Evolutionary conservation across 2,329 filamentous ascomycete species (phyloP), one percentile per base, ranked within the genome.

Genomic region (Penicillium polonicum): DNA sequence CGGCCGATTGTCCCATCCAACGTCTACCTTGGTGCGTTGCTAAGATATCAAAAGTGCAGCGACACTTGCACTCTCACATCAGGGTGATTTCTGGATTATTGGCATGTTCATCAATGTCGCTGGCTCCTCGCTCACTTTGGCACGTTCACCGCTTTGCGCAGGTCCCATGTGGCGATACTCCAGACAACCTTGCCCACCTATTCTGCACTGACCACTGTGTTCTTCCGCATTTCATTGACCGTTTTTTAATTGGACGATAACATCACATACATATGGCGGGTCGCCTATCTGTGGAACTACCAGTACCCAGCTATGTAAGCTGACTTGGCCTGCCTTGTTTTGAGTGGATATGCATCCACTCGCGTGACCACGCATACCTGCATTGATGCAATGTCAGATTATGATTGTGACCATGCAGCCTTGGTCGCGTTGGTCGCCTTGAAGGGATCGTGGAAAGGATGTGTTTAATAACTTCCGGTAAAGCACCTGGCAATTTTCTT

Each of bases 241-340:
- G 80, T 83, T 67, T 85, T 83, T 67, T 85, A 82, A 70, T 87
- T 86, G 3, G 81, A 79, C 35, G 75, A 76, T 78, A 87, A 87
- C 80, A 87, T 84, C 29, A 87, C 80, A 65, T 85, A 85, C 29
- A 33, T 13, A 13, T 33, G 31, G 31, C 0, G 84, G 84, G 84
- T 84, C 66, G 85, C 83, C 87, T 33, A 82, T 85, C 0, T 86
- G 70, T 82, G 85, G 77, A 87, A 87, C 70, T 87, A 84, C 0
- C 75, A 80, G 72, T 83, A 87, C 0, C 84, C 84, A 0, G 84
- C 84, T 2, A 12, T 31, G 29, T 33, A 87, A 78, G 62, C 86
- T 86, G 67, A 82, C 75, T 48, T 72, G 66, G 58, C 80, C 79
- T 7, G 69, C 62, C 17, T 70, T 66, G n/a, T 79, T 80, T 58